Conservation (phyloP, 1,284 basidiomycete genomes). For the Ganoderma boninense region DNA sequence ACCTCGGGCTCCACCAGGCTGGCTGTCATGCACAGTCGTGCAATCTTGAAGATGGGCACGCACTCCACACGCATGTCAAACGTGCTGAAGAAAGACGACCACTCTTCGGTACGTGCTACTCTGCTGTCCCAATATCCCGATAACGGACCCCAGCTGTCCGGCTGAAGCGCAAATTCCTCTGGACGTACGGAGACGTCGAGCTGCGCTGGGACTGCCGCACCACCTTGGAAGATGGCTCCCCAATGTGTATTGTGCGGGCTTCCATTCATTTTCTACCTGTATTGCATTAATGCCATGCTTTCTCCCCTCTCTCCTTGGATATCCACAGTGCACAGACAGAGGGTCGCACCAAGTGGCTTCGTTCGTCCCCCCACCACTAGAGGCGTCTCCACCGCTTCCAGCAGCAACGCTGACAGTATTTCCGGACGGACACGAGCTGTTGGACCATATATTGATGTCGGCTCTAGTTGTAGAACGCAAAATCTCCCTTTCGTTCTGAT, state of each 20-base stretch:
- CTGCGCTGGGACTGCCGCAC: conserved; percentile 55
- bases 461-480: conserved; percentile 54
- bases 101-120: conserved; percentile 39
- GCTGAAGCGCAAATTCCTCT: conserved; percentile 49
- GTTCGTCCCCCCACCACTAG: conserved; percentile 53
- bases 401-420: conserved; percentile 52
- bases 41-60: conserved; percentile 49
- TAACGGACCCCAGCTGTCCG: neutral
- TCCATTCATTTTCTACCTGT: neutral
- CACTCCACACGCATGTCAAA: conserved; percentile 47
- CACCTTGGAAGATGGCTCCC: conserved; percentile 52
- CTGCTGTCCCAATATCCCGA: neutral
- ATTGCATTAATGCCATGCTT: neutral
- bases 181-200: conserved; percentile 44
- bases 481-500: conserved; percentile 41
- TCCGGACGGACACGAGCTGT: conserved; percentile 50
- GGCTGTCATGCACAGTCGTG: conserved; percentile 49
- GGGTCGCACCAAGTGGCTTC: conserved; percentile 48
- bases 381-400: conserved; percentile 51
- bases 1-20: conserved; percentile 36
- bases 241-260: conserved; percentile 51
- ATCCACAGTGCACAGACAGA: conserved; percentile 42
- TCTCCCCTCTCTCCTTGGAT: neutral
- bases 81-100: conserved; percentile 45
- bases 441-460: conserved; percentile 55